Percentiles rank a stretch among this genome's conserved stretches.
Evolutionary conservation across 768 basidiomycete genomes (phyloP).

Genomic region (Boletus speciosus): DNA sequence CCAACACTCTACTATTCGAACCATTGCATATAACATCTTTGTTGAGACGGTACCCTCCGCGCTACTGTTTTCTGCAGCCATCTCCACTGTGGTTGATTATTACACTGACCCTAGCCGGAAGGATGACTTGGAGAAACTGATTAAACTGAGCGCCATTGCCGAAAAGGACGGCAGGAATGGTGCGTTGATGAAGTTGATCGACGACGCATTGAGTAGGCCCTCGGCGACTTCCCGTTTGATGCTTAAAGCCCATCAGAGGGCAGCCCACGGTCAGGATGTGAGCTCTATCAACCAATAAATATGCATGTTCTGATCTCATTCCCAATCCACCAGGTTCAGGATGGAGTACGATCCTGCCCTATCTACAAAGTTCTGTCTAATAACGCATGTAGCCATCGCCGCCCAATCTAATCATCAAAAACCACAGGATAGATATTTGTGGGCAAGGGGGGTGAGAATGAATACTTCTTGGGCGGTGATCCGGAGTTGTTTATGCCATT

Average conservation of each 20-base stretch:
- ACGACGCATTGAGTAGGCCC: slow-evolving; percentile 45
- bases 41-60: slow-evolving; percentile 54
- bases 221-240: background rate
- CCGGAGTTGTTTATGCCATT: background rate
- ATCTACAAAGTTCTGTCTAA: background rate
- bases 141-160: slow-evolving; percentile 30
- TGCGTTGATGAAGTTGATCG: slow-evolving; percentile 41
- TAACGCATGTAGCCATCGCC: slow-evolving; percentile 5
- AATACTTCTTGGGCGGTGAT: background rate
- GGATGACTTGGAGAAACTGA: slow-evolving; percentile 36
- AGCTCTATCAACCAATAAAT: slow-evolving; percentile 20
- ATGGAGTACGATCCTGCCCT: slow-evolving; percentile 33
- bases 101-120: slow-evolving; percentile 44
- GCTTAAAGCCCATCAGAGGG: slow-evolving; percentile 31
- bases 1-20: slow-evolving; percentile 16
- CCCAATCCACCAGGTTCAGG: slow-evolving; percentile 36
- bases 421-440: slow-evolving; percentile 6
- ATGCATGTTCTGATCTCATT: slow-evolving; percentile 33
- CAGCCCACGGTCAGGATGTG: slow-evolving; percentile 28
- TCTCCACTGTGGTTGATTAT: slow-evolving; percentile 58
- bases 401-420: slow-evolving; percentile 1
- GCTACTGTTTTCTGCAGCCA: slow-evolving; percentile 51
- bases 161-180: slow-evolving; percentile 24
- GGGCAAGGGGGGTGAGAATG: slow-evolving; percentile 21
- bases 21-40: slow-evolving; percentile 50